Evolutionary conservation across 2,329 filamentous ascomycete species (phyloP).

Genomic region (Paracorniculantispora psalliotae): DNA sequence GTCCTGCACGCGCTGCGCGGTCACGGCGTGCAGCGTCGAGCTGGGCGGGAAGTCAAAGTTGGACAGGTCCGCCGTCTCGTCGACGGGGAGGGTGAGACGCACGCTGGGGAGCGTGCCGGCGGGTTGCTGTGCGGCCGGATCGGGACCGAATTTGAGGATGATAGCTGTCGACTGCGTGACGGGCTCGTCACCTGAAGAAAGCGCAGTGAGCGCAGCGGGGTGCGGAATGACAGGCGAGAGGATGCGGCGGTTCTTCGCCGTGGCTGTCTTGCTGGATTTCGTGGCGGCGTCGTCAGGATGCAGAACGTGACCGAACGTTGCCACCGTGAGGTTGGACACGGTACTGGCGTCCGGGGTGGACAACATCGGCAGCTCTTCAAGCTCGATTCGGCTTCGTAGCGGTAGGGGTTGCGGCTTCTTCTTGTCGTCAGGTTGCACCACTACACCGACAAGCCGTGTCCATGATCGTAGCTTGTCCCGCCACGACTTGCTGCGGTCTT

Average conservation of each 20-base stretch:
- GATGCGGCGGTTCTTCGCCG: slow-evolving; percentile 25
- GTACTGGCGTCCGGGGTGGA: neutral
- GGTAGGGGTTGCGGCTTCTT: neutral
- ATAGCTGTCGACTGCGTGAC: slow-evolving; percentile 29
- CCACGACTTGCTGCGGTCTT: slow-evolving; percentile 30
- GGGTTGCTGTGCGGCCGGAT: slow-evolving; percentile 15
- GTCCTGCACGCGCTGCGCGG: slow-evolving; percentile 31
- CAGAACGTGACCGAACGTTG: slow-evolving; percentile 49
- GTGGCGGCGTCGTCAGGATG: slow-evolving; percentile 24
- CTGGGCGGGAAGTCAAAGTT: slow-evolving; percentile 25
- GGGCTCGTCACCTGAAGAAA: slow-evolving; percentile 27
- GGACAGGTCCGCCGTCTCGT: slow-evolving; percentile 23
- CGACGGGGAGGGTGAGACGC: slow-evolving; percentile 28
- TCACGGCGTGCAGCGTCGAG: slow-evolving; percentile 28
- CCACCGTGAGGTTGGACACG: neutral
- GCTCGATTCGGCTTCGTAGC: neutral
- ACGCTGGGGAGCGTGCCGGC: slow-evolving; percentile 19
- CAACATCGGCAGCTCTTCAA: neutral
- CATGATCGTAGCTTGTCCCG: slow-evolving; percentile 29
- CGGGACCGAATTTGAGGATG: slow-evolving; percentile 43
- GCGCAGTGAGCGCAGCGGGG: slow-evolving; percentile 36
- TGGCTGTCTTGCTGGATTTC: neutral
- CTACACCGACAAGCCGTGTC: slow-evolving; percentile 24
- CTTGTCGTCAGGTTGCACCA: slow-evolving; percentile 8
- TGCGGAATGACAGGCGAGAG: slow-evolving; percentile 45